Base-by-base conservation (phyloP, 805 yeast species). In the Nakazawaea pomicola region DNA sequence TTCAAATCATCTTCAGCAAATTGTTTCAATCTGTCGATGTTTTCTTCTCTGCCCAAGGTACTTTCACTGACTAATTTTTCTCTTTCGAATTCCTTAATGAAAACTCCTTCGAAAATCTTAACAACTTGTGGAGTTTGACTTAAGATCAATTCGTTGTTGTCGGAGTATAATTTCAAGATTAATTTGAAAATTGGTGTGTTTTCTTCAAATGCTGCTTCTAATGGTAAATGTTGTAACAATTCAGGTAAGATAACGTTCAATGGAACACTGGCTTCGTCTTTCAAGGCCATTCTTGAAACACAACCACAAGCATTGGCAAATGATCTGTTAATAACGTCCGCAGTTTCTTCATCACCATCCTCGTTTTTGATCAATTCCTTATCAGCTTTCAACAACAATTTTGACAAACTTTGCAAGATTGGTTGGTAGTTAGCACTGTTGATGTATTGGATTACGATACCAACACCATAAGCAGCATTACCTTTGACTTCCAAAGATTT, bases 261-360 rank as follows among this genome's bases (percentile, higher is more conserved):
- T 46, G 97, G 97, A 51, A 90, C 79, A 28, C 83, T 74, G 29
- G 64, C 65, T 53, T 77, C 79, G 60, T 84, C 75, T 58, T 83
- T 81, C 60, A 86, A 67, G 11, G 85, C 76, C 85, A 93, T 73
- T 65, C 99, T 80, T 14, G 96, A 90, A 44, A 90, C 95, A 74
- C 98, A 93, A 33, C 99, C 99, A 62, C 93, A 83, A 4, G 96
- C 96, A 62, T 93, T 93, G 46, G 98, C 96, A 51, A 77, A 78
- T 5, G 95, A 79, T 67, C 95, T 76, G 65, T 82, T 81, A 52
- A 86, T 76, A 46, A 78, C 83, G 49, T 88, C 95, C 55, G 74
- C 75, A 25, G 86, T 72, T 60, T 84, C 91, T 50, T 83, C 95
- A 54, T 80, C 88, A 47, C 78, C 84, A 43, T 68, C 77, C 43